Base-by-base conservation (phyloP, 2,329 filamentous ascomycete genomes). In the Helminthosporium solani region DNA sequence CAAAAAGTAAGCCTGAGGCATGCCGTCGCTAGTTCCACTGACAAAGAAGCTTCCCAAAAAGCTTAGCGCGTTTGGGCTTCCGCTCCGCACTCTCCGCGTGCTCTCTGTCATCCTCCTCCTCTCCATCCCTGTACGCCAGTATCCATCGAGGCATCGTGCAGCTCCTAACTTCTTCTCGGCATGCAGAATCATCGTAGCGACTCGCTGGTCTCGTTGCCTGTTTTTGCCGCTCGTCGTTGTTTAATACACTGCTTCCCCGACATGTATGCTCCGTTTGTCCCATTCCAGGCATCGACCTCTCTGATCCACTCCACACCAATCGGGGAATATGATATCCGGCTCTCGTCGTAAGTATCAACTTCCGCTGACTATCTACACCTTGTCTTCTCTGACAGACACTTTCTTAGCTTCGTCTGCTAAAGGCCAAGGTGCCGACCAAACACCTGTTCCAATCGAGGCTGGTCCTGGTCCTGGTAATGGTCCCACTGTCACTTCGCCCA, bases 311-410 rank as follows among this genome's bases (percentile, higher is more conserved):
- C 55, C 47, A 50, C 45, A 47, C 56, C 44, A 46, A 7, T 36
- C 60, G 57, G 63, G 54, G 49, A 56, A 37, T 38, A 70, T 68
- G 65, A 47, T 60, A 58, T 58, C 64, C 63, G 62, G 55, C 35
- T 43, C 56, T 54, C 61, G 56, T 46, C 47, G 66, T 68, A 44
- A 55, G 65, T 63, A 37, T 62, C 54, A 58, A 31, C 34, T 33
- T 47, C 46, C 50, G 42, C 39, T 44, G 46, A 51, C n/a, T n/a
- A n/a, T n/a, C 51, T 50, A 44, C 33, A 36, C 39, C 46, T 50
- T 42, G 48, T 16, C 27, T 23, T 25, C 46, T 48, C 61, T 67
- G 60, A 68, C 54, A 46, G 43, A 45, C 40, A 30, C 46, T 51
- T 46, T 46, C 47, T 46, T 55, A 68, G 65, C 55, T 58, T 55